These are phyloP conservation scores for Penicillium hordei DNA, from an alignment of 2,329 filamentous ascomycete genomes.

Conservation along the genomic window DNA sequence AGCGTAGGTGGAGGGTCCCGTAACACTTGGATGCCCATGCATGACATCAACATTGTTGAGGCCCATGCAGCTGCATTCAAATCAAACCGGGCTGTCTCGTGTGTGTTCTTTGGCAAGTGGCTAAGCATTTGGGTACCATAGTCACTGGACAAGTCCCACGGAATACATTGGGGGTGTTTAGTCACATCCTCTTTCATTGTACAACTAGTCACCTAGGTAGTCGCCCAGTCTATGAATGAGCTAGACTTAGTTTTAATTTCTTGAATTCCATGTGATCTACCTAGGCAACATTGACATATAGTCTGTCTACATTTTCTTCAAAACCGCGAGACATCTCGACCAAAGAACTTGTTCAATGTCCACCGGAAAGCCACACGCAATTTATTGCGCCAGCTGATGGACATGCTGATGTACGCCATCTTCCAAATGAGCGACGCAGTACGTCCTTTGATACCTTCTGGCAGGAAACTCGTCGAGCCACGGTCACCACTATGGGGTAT, in stretches of 20 bases:
- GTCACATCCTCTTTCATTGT: background rate
- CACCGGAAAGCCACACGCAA: conserved; percentile 44
- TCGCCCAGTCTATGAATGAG: background rate
- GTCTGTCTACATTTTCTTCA: conserved; percentile 15
- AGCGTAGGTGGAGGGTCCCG: background rate
- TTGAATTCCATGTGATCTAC: background rate
- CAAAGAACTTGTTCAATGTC: conserved; percentile 45
- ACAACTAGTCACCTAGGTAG: background rate
- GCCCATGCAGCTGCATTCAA: background rate
- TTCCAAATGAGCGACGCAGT: conserved; percentile 47
- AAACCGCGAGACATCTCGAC: conserved; percentile 47
- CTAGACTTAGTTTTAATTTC: background rate
- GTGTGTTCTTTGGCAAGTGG: background rate
- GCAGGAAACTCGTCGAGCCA: conserved; percentile 30
- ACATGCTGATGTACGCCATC: conserved; percentile 48
- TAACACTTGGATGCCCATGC: background rate
- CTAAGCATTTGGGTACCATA: background rate
- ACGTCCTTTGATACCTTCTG: conserved; percentile 41
- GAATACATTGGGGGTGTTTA: background rate
- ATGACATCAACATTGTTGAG: background rate
- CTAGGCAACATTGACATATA: background rate
- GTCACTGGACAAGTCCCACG: background rate
- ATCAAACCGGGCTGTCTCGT: background rate
- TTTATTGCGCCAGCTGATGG: conserved; percentile 49
- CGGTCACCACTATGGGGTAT: conserved; percentile 34